Evolutionary conservation across 345 rosid species (phyloP), one percentile per base, ranked within the genome.

Genomic region (Lagerstroemia speciosa): DNA sequence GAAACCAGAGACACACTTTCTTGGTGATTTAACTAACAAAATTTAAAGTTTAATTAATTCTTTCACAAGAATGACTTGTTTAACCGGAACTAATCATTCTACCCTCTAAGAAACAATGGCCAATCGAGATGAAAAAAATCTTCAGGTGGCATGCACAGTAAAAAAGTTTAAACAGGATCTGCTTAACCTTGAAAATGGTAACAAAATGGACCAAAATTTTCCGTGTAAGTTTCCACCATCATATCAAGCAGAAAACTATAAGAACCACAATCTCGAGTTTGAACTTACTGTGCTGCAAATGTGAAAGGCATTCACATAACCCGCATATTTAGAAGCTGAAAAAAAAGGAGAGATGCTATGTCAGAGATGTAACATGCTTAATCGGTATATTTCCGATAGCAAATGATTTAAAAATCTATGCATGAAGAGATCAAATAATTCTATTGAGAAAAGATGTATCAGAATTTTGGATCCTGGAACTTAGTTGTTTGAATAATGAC

Each of bases 251-350:
- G 5, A 26, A 24, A 62, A 55, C 8, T 19, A n/a, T 20, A 8
- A 38, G 15, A 19, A n/a, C 19, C 12, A 12, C 38, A 62, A 22
- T 17, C 1, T 38, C 1, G 63, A 8, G 40, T 19, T 70, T 17
- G 62, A 73, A 80, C 90, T 79, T 80, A 94, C 99, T 33, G 77
- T 74, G 77, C 78, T 71, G 74, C 75, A 75, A 24, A 75, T 58
- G 38, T 75, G 78, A 69, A 75, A 75, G 55, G 78, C 63, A 61
- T 71, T 71, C 36, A 75, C 68, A 64, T 75, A 89, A 34, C 99
- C 99, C 60, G 95, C 97, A 80, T 87, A 94, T 67, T 94, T 94
- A 40, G 99, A 94, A 72, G 77, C 77, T 74, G 65, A 41, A 65
- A 60, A 69, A 8, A 65, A 43, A 16, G 48, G 60, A 53, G 29